Percentiles rank a stretch among this genome's conserved stretches.
phyloP scores from a whole-genome alignment of 768 basidiomycete species.

The Trametopsis cervina region DNA sequence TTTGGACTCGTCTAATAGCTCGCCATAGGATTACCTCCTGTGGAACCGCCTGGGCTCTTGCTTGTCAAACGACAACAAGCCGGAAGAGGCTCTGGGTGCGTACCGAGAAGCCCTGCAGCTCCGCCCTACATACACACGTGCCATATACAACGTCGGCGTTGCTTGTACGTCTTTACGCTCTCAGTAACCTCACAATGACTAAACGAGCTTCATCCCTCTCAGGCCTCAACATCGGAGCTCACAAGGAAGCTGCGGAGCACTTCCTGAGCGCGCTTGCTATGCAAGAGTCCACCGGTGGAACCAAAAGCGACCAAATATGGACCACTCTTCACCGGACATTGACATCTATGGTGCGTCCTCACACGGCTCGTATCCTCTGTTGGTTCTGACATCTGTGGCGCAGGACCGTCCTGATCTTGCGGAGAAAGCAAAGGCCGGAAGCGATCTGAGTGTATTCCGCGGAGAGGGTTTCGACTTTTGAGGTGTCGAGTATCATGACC shows the following conservation, averaged over 20 bases:
- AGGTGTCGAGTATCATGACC: not conserved
- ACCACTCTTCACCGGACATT: constrained; percentile 80
- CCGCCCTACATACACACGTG: constrained; percentile 93
- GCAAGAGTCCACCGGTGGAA: constrained; percentile 63
- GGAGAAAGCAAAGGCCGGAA: constrained; percentile 59
- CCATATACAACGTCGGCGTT: constrained; percentile 96
- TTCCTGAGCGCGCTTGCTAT: constrained; percentile 79
- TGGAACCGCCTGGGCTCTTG: constrained; percentile 97
- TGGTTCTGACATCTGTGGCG: not conserved
- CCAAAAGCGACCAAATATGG: constrained; percentile 85
- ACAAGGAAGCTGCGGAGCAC: constrained; percentile 95
- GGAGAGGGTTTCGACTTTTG: constrained; percentile 87
- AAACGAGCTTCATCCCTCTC: constrained; percentile 8
- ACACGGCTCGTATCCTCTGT: not conserved
- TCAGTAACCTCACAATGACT: not conserved
- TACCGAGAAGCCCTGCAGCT: constrained; percentile 87
- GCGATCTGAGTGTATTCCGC: constrained; percentile 67
- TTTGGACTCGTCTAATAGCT: not conserved
- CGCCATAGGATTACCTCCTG: constrained; percentile 74
- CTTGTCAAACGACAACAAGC: constrained; percentile 88
- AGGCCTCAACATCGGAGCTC: constrained; percentile 95
- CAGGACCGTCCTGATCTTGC: constrained; percentile 82
- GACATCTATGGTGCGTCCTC: constrained; percentile 62
- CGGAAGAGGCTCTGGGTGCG: constrained; percentile 87
- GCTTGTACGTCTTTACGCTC: constrained; percentile 61